Conservation (phyloP, 1,284 basidiomycete species). For the Flammula alnicola region DNA sequence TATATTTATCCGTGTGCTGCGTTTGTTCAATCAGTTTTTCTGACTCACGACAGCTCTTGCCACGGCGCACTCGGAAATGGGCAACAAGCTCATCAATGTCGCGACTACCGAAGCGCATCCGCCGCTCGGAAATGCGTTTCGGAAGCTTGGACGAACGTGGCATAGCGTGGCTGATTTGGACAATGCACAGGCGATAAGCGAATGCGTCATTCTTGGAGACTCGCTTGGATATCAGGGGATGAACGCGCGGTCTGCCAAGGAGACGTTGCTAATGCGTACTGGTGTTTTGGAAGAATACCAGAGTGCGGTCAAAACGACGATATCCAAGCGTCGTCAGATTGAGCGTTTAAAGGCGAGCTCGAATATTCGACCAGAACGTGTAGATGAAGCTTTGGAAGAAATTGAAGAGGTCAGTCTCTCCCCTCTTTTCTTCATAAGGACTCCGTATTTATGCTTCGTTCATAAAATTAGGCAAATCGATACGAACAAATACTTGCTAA, state of each 20-base stretch:
- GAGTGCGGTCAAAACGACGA: conserved; percentile 86
- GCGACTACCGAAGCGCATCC: conserved; percentile 88
- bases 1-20: too few species aligned
- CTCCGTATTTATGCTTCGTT: too few species aligned
- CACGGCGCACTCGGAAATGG: conserved; percentile 80
- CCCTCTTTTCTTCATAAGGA: too few species aligned
- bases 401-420: conserved; percentile 84
- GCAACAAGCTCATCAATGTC: conserved; percentile 85
- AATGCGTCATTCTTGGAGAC: conserved; percentile 91
- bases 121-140: conserved; percentile 77
- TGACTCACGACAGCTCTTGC: conserved; percentile 62
- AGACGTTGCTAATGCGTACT: conserved; percentile 86
- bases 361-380: conserved; percentile 83
- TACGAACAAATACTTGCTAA: conserved; percentile 83
- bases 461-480: conserved; percentile 82
- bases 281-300: conserved; percentile 92
- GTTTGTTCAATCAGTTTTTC: conserved; percentile 6
- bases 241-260: conserved; percentile 94
- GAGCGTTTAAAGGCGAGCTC: conserved; percentile 90
- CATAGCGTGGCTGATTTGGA: conserved; percentile 86
- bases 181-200: conserved; percentile 86
- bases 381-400: conserved; percentile 92
- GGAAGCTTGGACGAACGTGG: conserved; percentile 84
- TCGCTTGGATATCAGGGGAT: conserved; percentile 91
- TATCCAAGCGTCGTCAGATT: conserved; percentile 88